Conservation (phyloP, 2,329 filamentous ascomycete genomes). For the Alternaria viburni region DNA sequence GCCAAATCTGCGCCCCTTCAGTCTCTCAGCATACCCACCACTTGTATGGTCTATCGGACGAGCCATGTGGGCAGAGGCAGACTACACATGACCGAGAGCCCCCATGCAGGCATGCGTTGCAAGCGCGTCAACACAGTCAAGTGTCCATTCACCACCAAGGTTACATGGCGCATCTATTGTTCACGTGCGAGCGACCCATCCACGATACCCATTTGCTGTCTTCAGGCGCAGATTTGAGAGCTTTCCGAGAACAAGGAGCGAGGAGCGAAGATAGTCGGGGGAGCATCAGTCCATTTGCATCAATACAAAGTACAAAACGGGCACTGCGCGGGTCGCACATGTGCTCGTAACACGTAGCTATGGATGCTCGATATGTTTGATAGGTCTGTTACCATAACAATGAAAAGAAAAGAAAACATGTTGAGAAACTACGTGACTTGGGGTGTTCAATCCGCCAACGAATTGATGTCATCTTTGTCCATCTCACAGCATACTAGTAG, state of each 20-base stretch:
- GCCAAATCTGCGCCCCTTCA: background rate
- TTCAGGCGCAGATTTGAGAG: no score
- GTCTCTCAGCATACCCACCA: background rate
- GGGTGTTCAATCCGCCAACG: rapidly evolving
- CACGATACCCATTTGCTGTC: no score
- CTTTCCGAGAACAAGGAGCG: background rate
- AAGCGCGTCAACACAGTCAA: background rate
- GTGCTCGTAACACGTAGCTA: background rate
- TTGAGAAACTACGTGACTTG: background rate
- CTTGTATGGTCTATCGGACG: background rate
- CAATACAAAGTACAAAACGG: background rate
- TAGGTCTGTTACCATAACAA: background rate
- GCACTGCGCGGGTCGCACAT: background rate
- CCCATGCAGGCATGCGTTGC: background rate
- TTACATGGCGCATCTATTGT: background rate
- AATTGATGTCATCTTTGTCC: background rate
- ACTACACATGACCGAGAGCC: background rate
- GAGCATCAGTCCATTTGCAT: background rate
- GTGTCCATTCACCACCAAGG: background rate
- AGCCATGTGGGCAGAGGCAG: no score
- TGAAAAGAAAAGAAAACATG: background rate
- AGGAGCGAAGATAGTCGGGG: background rate
- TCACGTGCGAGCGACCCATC: background rate
- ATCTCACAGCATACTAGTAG: background rate
- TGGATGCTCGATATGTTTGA: background rate